Evolutionary conservation across 1,139 yeast genomes (phyloP).

Genomic region (Suhomyces taliae): DNA sequence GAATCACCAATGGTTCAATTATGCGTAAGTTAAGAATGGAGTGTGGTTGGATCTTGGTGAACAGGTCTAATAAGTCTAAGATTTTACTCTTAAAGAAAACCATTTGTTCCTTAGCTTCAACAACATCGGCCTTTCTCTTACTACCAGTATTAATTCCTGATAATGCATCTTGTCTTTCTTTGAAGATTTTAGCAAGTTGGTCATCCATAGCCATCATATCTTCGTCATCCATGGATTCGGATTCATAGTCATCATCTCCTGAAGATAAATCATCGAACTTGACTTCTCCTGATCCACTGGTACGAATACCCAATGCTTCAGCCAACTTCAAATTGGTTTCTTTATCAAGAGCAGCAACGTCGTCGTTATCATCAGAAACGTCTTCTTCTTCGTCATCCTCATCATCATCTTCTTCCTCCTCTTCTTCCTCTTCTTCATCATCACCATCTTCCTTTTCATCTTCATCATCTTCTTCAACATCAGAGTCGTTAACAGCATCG

Average conservation of each 20-base stretch:
- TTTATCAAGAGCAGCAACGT: slow-evolving; percentile 58
- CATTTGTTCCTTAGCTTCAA: slow-evolving; percentile 78
- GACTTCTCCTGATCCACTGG: slow-evolving; percentile 45
- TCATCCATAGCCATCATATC: slow-evolving; percentile 95
- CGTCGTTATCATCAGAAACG: slow-evolving; percentile 14
- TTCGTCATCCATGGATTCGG: slow-evolving; percentile 92
- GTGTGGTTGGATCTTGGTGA: slow-evolving; percentile 47
- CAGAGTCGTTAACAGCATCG: slow-evolving; percentile 58
- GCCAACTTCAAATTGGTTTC: slow-evolving; percentile 74
- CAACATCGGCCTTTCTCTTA: slow-evolving; percentile 66
- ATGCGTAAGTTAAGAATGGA: slow-evolving; percentile 45
- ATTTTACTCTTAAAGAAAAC: slow-evolving; percentile 76
- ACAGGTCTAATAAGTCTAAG: slow-evolving; percentile 72
- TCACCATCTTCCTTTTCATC: slow-evolving; percentile 22
- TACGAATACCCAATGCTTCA: slow-evolving; percentile 71
- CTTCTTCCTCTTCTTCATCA: slow-evolving; percentile 33
- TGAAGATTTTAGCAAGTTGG: slow-evolving; percentile 79
- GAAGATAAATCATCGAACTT: slow-evolving; percentile 45
- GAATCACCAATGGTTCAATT: slow-evolving; percentile 58
- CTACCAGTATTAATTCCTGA: slow-evolving; percentile 56
- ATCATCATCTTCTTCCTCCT: slow-evolving; percentile 34
- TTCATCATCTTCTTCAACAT: slow-evolving; percentile 28
- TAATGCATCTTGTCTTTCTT: slow-evolving; percentile 70
- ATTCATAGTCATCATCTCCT: slow-evolving; percentile 50
- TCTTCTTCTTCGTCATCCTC: slow-evolving; percentile 31